phyloP scores from a whole-genome alignment of 2,329 filamentous ascomycete species.

The Curvularia hawaiiensis region DNA sequence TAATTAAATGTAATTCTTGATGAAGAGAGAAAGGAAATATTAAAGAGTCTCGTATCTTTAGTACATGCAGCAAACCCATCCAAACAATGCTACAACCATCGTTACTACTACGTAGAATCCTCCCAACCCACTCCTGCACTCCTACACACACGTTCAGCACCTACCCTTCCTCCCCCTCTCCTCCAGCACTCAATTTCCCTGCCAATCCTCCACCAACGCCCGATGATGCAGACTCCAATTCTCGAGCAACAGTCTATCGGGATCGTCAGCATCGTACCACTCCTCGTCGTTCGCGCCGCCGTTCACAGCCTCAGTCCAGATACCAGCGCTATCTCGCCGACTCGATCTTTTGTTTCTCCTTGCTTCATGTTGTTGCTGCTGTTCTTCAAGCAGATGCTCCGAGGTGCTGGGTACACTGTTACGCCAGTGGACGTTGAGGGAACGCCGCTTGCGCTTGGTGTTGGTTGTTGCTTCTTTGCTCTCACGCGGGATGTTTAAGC shows the following conservation, averaged over 20 bases:
- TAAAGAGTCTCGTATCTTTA: too few relatives aligned
- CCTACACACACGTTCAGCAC: too few relatives aligned
- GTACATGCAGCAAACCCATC: too few relatives aligned
- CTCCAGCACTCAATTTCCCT: neutral
- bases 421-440: neutral
- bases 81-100: too few relatives aligned
- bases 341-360: too few relatives aligned
- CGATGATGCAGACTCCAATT: conserved; percentile 4
- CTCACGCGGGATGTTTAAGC: neutral
- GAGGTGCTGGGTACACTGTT: neutral
- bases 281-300: neutral
- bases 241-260: neutral
- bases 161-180: too few relatives aligned
- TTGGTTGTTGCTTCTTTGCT: neutral
- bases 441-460: neutral
- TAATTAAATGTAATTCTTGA: too few relatives aligned
- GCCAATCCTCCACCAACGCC: conserved; percentile 7
- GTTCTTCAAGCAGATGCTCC: neutral
- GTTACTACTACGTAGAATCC: too few relatives aligned
- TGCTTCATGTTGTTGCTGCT: neutral
- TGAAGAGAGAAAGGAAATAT: too few relatives aligned
- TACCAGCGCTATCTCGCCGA: neutral
- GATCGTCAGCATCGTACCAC: neutral
- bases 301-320: neutral
- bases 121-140: too few relatives aligned